Conservation (phyloP, 345 rosid species). For the Aquilaria malaccensis region DNA sequence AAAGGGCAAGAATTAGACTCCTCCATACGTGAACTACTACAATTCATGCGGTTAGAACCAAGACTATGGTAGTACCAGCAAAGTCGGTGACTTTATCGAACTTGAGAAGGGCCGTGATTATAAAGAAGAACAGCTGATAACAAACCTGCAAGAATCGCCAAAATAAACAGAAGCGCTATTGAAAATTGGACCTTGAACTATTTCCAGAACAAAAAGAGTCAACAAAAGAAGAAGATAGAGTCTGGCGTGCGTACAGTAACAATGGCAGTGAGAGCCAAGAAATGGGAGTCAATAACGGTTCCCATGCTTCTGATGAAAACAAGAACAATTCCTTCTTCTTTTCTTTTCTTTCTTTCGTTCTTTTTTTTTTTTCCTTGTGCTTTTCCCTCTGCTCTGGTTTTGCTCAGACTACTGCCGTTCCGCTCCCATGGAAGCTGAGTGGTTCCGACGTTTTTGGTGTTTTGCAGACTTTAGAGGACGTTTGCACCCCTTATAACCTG, state of each 20-base stretch:
- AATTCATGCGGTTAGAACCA: no score
- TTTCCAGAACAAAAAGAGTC: background rate
- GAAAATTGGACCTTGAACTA: background rate
- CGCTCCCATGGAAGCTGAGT: no score
- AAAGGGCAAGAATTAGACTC: background rate
- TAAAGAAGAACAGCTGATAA: constrained; percentile 68
- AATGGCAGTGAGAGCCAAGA: constrained; percentile 62
- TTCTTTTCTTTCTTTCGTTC: background rate
- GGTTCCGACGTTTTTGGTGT: no score
- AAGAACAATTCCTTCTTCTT: background rate
- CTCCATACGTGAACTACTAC: background rate
- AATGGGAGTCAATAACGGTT: constrained; percentile 73
- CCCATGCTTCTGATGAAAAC: constrained; percentile 36
- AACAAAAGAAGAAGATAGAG: background rate
- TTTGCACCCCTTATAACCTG: no score
- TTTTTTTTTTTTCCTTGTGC: no score
- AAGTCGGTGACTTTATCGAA: constrained; percentile 92
- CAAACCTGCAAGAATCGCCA: constrained; percentile 39
- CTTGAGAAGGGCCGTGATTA: constrained; percentile 77
- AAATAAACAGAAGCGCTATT: background rate
- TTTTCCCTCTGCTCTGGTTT: no score
- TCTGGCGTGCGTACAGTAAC: constrained; percentile 34
- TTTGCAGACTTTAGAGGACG: no score
- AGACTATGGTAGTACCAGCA: constrained; percentile 44
- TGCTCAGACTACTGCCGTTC: no score